A percentile compares a stretch with the other conserved stretches of the same genome.
Conservation (phyloP, 108 stramenopile genomes). For the Nitzschia inconspicua region DNA sequence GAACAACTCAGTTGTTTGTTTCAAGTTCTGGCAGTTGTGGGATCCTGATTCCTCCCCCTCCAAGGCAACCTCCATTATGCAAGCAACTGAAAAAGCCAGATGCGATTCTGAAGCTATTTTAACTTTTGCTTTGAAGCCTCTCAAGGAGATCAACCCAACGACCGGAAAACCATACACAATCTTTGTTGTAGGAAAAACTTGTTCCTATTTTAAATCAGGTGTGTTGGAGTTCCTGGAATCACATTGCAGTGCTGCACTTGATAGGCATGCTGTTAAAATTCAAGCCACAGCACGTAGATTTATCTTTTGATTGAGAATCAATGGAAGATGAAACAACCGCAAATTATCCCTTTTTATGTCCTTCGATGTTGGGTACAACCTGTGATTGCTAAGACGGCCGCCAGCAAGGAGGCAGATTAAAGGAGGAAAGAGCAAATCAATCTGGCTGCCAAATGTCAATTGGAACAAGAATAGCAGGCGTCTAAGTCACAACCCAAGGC, state of each 20-base stretch:
- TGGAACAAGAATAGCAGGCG: slow-evolving; percentile 24
- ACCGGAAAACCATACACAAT: slow-evolving; percentile 36
- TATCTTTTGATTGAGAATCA: slow-evolving; percentile 15
- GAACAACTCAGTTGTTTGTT: slow-evolving; percentile 69
- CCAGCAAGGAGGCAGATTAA: slow-evolving; percentile 21
- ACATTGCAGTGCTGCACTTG: slow-evolving; percentile 41
- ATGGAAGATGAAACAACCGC: slow-evolving; percentile 19
- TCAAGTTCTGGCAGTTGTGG: slow-evolving; percentile 49
- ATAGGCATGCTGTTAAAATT: slow-evolving; percentile 50
- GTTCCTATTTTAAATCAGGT: slow-evolving; percentile 78
- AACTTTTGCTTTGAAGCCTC: slow-evolving; percentile 19
- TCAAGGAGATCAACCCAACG: slow-evolving; percentile 29
- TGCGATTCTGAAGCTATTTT: slow-evolving; percentile 37
- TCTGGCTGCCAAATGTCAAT: slow-evolving; percentile 11
- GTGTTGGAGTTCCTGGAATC: slow-evolving; percentile 75
- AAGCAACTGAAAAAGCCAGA: slow-evolving; percentile 11
- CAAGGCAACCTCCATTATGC: slow-evolving; percentile 23
- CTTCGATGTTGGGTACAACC: slow-evolving; percentile 47
- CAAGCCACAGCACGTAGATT: slow-evolving; percentile 31
- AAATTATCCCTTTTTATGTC: slow-evolving; percentile 34
- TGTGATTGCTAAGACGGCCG: slow-evolving; percentile 27
- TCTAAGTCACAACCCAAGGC: slow-evolving; percentile 16
- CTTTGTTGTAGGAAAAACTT: slow-evolving; percentile 72
- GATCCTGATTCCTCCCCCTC: slow-evolving; percentile 29
- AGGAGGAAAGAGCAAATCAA: slow-evolving; percentile 10